Base-by-base conservation (phyloP, 495 filamentous ascomycete genomes). In the Parachaetomium inaequale region DNA sequence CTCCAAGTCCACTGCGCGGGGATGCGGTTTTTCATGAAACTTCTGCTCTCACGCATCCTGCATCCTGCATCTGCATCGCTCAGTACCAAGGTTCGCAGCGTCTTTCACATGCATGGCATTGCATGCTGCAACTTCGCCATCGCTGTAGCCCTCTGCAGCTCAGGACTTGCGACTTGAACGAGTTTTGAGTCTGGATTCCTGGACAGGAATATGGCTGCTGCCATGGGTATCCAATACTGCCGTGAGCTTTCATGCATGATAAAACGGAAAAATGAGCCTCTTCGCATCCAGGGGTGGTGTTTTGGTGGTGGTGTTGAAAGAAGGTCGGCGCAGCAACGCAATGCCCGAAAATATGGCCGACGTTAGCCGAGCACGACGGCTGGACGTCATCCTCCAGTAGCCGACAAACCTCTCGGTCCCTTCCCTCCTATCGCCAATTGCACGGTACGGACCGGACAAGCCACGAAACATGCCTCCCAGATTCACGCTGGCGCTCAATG, bases 401-500 rank as follows among this genome's bases (percentile, higher is more conserved):
- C 8, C 8, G 34, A 36, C n/a, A 36, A 36, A 11, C 34, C 12
- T 32, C 31, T 15, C 5, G 2, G 2, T 40, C 36, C 36, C 10
- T 12, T 12, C 14, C 34, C 14, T 15, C 36, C 14, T 1, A 15
- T 40, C 36, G 36, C 36, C 36, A 15, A 40, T 15, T 40, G 10
- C 14, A 40, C 17, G 19, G 7, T 17, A n/a, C 42, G 15, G 19
- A n/a, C 19, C 42, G 10, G n/a, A 19, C 19, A 46, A 23, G 15
- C 23, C 45, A 17, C 42, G 17, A 34, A 63, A 55, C 1, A 70
- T 70, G 68, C 59, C 65, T 28, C 50, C 58, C 3, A 58, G 58
- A 57, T 23, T 51, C 15, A 28, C 32, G 12, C 17, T 63, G 31
- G 29, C 40, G 40, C 56, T 53, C 23, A 59, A 28, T n/a, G 50